Evolutionary conservation across 768 basidiomycete genomes (phyloP).

Genomic region (Aureoboletus auriporus): DNA sequence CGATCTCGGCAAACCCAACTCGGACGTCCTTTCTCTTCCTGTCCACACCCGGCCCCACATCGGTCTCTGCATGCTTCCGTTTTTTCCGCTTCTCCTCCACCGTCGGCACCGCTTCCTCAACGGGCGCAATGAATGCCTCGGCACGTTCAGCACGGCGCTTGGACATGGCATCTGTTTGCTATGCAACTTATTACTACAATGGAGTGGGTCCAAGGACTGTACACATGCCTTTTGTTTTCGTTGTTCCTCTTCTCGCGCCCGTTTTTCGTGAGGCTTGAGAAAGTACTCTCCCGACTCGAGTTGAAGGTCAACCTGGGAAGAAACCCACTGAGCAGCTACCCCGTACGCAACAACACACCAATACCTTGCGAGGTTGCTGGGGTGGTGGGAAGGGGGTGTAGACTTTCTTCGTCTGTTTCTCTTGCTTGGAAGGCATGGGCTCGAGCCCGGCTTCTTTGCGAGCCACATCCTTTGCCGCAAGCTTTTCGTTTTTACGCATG

Average conservation of each 20-base stretch:
- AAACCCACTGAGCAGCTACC: conserved; percentile 6
- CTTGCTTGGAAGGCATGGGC: conserved; percentile 33
- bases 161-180: conserved; percentile 79
- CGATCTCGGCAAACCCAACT: conserved; percentile 1
- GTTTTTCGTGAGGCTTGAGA: conserved; percentile 87
- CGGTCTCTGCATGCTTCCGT: conserved; percentile 42
- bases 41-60: conserved; percentile 30
- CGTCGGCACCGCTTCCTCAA: conserved; percentile 67
- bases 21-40: conserved; percentile 34
- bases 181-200: conserved; percentile 3
- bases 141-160: conserved; percentile 77
- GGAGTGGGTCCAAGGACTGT: not conserved
- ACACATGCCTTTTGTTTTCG: conserved; percentile 60
- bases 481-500: conserved; percentile 75
- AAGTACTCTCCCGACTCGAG: conserved; percentile 98
- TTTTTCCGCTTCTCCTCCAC: conserved; percentile 74
- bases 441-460: conserved; percentile 64
- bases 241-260: conserved; percentile 63
- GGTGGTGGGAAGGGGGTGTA: conserved; percentile 99
- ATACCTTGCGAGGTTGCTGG: conserved; percentile 87
- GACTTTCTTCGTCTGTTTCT: conserved; percentile 73
- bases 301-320: conserved; percentile 76
- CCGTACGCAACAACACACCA: conserved; percentile 2
- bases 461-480: conserved; percentile 58
- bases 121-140: conserved; percentile 84